Percentiles rank a stretch among this genome's conserved stretches.
Conservation (phyloP, 1,284 basidiomycete genomes). For the Apiotrichum gamsii region DNA sequence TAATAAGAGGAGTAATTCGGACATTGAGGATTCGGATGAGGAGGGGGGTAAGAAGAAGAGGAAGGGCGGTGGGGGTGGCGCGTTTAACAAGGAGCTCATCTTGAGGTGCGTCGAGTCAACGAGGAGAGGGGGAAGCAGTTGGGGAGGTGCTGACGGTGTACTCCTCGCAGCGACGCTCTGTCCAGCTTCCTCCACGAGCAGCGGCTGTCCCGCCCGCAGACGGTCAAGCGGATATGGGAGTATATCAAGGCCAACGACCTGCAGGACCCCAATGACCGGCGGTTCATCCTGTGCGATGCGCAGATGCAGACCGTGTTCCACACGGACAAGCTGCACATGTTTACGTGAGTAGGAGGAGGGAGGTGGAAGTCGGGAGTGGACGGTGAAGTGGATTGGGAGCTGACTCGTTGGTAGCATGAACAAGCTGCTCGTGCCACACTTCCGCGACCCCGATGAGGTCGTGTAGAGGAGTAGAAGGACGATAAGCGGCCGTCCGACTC, state of each 20-base stretch:
- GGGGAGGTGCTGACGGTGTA: neutral
- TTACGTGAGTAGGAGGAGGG: slow-evolving; percentile 39
- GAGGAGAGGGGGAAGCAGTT: slow-evolving; percentile 8
- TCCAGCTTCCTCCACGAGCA: slow-evolving; percentile 32
- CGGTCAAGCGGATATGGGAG: slow-evolving; percentile 53
- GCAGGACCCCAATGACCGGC: slow-evolving; percentile 51
- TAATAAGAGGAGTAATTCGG: slow-evolving; percentile 13
- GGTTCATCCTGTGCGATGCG: slow-evolving; percentile 51
- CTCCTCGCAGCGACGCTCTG: slow-evolving; percentile 39
- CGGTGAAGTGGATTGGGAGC: neutral
- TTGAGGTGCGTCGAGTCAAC: too few relatives aligned
- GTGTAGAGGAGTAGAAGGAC: too few relatives aligned
- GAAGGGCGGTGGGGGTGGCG: slow-evolving; percentile 34
- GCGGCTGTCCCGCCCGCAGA: slow-evolving; percentile 48
- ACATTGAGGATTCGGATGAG: slow-evolving; percentile 21
- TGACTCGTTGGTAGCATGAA: slow-evolving; percentile 37
- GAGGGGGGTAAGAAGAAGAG: slow-evolving; percentile 22
- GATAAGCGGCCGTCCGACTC: too few relatives aligned
- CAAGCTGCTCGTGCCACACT: slow-evolving; percentile 40
- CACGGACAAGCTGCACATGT: slow-evolving; percentile 49
- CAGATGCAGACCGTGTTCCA: slow-evolving; percentile 49
- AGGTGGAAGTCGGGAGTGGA: neutral
- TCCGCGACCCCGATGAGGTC: slow-evolving; percentile 39
- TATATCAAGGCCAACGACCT: slow-evolving; percentile 51
- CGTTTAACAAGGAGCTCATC: slow-evolving; percentile 46